Base-by-base conservation (phyloP, 306 rosid genomes). In the Lotus japonicus region DNA sequence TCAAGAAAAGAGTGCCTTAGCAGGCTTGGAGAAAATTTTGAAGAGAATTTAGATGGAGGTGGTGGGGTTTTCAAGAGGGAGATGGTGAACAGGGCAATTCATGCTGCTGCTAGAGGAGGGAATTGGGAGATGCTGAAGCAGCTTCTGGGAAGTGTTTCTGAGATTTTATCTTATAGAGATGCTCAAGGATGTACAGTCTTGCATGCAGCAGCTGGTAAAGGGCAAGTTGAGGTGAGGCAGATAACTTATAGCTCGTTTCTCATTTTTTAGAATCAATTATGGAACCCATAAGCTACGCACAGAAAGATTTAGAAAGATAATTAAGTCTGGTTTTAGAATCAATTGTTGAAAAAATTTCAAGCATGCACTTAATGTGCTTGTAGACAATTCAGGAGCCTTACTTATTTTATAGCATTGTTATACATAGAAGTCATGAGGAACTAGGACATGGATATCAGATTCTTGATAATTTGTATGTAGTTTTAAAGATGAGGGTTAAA, bases 81-180 rank as follows among this genome's bases (percentile, higher is more conserved):
- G 11, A 87, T 94, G 87, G 58, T 83, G 79, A 88, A 88, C 68
- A 75, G 97, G 69, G 97, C 97, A 6, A 80, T 88, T 77, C 97
- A 90, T 69, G 88, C 97, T 75, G 85, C 89, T n/a, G 92, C 96
- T 2, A 90, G 97, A 81, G 98, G 96, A 61, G 98, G 97, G 70
- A 90, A 86, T 81, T 73, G 81, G 91, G 87, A 88, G 78, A 70
- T 94, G 43, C 48, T 94, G 76, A 85, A 78, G 78, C 77, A 82
- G 68, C 60, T 90, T 70, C 69, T 90, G 8, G 83, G 53, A 39
- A 78, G 75, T 63, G 81, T 61, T 70, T 79, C 79, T 73, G 82
- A 84, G 73, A 77, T 88, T 73, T 67, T 84, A 64, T 80, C 65
- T n/a, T 85, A 71, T 45, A 86, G 84, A 69, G 97, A 94, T 80